A percentile compares a stretch with the other conserved stretches of the same genome.
Evolutionary conservation across 805 yeast genomes (phyloP).

Genomic region (Jamesozyma piceae): DNA sequence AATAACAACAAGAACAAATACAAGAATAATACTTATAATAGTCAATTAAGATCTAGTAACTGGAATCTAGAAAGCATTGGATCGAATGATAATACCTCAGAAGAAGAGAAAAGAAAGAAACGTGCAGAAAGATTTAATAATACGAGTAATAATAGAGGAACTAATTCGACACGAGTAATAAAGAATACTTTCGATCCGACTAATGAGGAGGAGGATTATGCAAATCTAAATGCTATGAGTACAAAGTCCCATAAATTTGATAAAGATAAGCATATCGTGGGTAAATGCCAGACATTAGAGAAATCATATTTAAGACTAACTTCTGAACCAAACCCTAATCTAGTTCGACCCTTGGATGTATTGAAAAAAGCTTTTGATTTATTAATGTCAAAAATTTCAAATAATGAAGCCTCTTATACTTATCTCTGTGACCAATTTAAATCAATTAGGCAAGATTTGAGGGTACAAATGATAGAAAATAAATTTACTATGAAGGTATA

Average conservation of each 20-base stretch:
- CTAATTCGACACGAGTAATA: not conserved
- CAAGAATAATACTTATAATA: not conserved
- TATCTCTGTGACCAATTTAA: conserved; percentile 85
- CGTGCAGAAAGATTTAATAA: conserved; percentile 32
- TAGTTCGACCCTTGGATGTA: conserved; percentile 65
- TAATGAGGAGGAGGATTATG: conserved; percentile 17
- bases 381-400: conserved; percentile 44
- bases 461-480: conserved; percentile 79
- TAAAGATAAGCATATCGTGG: conserved; percentile 40
- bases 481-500: conserved; percentile 72
- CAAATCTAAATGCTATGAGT: conserved; percentile 24
- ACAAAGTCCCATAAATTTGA: conserved; percentile 27
- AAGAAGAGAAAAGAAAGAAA: conserved; percentile 24
- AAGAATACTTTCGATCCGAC: conserved; percentile 7
- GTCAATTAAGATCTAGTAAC: not conserved
- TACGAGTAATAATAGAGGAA: not conserved
- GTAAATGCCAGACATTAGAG: conserved; percentile 57
- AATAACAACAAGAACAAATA: not conserved
- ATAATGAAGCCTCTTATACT: conserved; percentile 48
- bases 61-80: conserved; percentile 6
- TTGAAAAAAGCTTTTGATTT: conserved; percentile 48
- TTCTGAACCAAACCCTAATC: conserved; percentile 79
- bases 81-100: conserved; percentile 8
- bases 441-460: conserved; percentile 84
- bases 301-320: conserved; percentile 78